A percentile compares a stretch with the other conserved stretches of the same genome.
Conservation (phyloP, 2,329 filamentous ascomycete genomes). For the Diplodia corticola region DNA sequence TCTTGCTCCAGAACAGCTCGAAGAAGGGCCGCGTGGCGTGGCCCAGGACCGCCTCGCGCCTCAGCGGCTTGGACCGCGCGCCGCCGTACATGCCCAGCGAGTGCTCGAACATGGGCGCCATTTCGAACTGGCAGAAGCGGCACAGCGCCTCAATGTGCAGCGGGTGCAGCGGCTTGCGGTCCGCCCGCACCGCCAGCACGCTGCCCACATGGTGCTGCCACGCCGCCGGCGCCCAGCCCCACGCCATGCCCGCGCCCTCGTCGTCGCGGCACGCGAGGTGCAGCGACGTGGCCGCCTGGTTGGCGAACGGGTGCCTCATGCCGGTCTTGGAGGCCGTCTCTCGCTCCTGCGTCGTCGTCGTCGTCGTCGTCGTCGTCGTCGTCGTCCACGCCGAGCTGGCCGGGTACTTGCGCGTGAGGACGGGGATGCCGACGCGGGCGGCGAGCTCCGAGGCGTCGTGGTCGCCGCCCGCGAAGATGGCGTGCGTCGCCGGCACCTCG, state of each 20-base stretch:
- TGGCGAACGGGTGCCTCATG: background rate
- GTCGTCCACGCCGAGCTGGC: background rate
- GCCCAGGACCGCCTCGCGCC: background rate
- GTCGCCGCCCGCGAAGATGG: background rate
- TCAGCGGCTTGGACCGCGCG: background rate
- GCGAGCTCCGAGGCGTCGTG: background rate
- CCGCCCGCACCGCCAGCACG: background rate
- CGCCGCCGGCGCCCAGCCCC: background rate
- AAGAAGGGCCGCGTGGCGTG: background rate
- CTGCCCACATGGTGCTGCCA: slow-evolving; percentile 1
- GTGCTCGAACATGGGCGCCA: background rate
- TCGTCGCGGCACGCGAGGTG: background rate
- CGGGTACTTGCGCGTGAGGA: background rate
- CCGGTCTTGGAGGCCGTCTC: too few relatives aligned
- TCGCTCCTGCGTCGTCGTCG: too few relatives aligned
- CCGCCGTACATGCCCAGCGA: background rate
- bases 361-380: background rate
- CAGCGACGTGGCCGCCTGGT: background rate
- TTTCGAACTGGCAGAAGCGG: background rate
- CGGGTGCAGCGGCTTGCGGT: slow-evolving; percentile 3
- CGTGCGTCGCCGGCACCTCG: background rate
- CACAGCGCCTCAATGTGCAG: background rate
- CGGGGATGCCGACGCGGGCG: background rate
- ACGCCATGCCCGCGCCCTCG: background rate
- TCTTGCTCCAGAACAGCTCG: background rate